Evolutionary conservation across 257 asterid genomes (phyloP), one percentile per base, ranked within the genome.

Genomic region (Primulina eburnea): DNA sequence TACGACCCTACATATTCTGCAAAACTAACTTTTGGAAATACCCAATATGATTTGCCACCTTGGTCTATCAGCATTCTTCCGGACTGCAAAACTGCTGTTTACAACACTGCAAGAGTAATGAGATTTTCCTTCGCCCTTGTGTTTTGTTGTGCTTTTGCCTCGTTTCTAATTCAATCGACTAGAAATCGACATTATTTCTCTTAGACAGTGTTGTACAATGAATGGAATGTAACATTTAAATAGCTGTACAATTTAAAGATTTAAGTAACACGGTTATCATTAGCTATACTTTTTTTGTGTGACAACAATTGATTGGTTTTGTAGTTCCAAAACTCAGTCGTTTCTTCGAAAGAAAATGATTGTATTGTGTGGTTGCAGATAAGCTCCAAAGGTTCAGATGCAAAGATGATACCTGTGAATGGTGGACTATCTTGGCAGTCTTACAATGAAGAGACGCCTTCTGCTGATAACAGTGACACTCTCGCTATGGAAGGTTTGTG

Each of bases 41-140:
- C 14, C 73, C 93, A 80, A 62, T 88, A 92, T 14, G 83, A 88
- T 71, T 47, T 93, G 80, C 97, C 97, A 70, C 91, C 97, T 56
- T 93, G 98, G 98, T 93, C 98, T 32, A 82, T 93, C 78, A 90
- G 95, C 85, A 89, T 93, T 75, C 92, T 93, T 38, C 98, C 97
- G 0, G 97, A 89, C 81, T 93, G 98, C 90, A 88, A 87, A 74
- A 87, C 87, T 5, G 90, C 57, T 10, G 95, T 81, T 66, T 93
- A 85, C 81, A 93, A 90, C 87, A 93, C 98, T 28, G 98, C 98
- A 61, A 85, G 60, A 71, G 97, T 93, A 84, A 83, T 84, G 14
- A 65, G 67, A 61, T 61, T 18, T 60, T 14, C 7, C 7, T 9
- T 21, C 37, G 26, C 18, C 38, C 43, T 35, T 60, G 24, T 20